Base-by-base conservation (phyloP, 495 filamentous ascomycete genomes). In the Xylaria longipes region DNA sequence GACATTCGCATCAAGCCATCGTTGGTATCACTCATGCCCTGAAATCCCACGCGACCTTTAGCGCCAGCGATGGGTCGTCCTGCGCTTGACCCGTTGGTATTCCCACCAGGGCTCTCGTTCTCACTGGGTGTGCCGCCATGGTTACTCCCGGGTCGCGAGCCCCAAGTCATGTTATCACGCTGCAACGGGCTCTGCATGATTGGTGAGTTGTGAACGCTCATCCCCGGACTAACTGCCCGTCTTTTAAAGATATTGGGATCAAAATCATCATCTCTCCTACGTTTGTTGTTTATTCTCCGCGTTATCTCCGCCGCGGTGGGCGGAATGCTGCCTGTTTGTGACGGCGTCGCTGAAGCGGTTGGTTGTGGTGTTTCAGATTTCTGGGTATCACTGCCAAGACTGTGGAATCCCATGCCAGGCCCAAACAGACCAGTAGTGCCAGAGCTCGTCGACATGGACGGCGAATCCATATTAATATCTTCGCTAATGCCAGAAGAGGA, bases 1-100 rank as follows among this genome's bases (percentile, higher is more conserved):
- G 93, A 97, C 94, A 99, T 95, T 76, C 96, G 94, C 93, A 97
- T 98, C 73, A 98, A 85, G 27, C 94, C 93, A 82, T 98, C 96
- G 76, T 94, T 92, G 4, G 97, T 96, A 82, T 98, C 97, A 61
- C 86, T 93, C 94, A 98, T 97, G 0, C 96, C 96, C 79, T 98
- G 96, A 65, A 97, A 87, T 27, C 97, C 97, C 35, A 98, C 85
- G 65, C 95, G 86, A 72, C 77, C 81, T 66, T 79, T 82, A 25
- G 58, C 74, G 20, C 75, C 73, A 7, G 60, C 74, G 37, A 72
- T 67, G 22, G 68, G 65, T 58, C 69, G 70, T 65, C 62, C 72
- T 65, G 78, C 69, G 75, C 72, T 45, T 70, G 77, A 48, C 70
- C 75, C 72, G 71, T 60, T 48, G 58, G 73, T 61, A 72, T 52